Evolutionary conservation across 169 alveolate species (phyloP), one percentile per base, ranked within the genome.

Genomic region (Cryptosporidium baileyi): DNA sequence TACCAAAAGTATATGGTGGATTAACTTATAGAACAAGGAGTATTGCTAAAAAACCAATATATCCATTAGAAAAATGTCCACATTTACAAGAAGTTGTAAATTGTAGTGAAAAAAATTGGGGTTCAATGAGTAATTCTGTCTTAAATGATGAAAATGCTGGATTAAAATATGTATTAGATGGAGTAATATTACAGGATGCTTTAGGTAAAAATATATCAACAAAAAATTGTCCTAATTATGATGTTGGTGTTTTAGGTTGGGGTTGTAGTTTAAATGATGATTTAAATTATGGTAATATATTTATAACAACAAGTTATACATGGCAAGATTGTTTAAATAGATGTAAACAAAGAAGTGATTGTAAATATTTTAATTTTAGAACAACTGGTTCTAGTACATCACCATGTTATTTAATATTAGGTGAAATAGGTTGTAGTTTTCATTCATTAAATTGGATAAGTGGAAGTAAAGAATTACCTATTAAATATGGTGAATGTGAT

Each of bases 211-310:
- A 74, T 17, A 36, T 60, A 13, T 57, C 85, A 11, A 61, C 65
- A 15, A 5, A 6, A n/a, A 45, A 40, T 4, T 74, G 85, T 36
- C 85, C 85, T 5, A 74, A 54, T 30, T 74, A 54, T 32, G 85
- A 74, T 41, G 67, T 74, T n/a, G 85, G 85, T 11, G 22, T 74
- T 22, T 59, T 74, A 45, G 85, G 85, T 9, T 74, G 85, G 85
- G 85, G 85, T 22, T 74, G 85, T 36, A 59, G 13, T 28, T 15
- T 74, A 3, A 67, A 74, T 3, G 61, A 74, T 19, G 43, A 74
- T 34, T 24, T 54, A 7, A 41, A 74, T n/a, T 74, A 54, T 19
- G 67, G 85, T 17, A 74, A 74, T 45, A 51, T 57, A 22, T n/a
- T 74, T 0, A 57, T 32, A 6, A 74, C 85, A 36, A 24, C 0